Conservation (phyloP, 2,329 filamentous ascomycete species). For the Microdochium nivale region DNA sequence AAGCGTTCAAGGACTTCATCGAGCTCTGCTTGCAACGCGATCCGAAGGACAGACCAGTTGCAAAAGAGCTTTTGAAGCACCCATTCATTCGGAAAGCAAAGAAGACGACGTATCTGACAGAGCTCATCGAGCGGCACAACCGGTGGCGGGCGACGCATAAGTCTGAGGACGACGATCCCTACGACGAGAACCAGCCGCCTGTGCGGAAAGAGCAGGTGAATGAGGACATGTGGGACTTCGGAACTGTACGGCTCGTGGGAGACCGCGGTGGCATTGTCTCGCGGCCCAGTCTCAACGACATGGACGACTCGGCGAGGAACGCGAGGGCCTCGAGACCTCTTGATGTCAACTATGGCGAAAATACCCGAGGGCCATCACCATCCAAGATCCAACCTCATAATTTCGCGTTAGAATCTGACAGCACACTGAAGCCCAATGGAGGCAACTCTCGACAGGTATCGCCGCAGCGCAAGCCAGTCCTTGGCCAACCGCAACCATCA, state of each 20-base stretch:
- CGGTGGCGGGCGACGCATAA: slow-evolving; percentile 81
- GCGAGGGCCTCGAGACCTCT: slow-evolving; percentile 51
- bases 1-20: slow-evolving; percentile 76
- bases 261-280: slow-evolving; percentile 49
- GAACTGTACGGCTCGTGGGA: slow-evolving; percentile 77
- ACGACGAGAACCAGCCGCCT: slow-evolving; percentile 48
- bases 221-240: slow-evolving; percentile 98
- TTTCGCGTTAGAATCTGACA: slow-evolving; percentile 33
- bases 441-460: slow-evolving; percentile 48
- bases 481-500: slow-evolving; percentile 29
- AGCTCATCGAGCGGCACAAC: slow-evolving; percentile 85
- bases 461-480: slow-evolving; percentile 49
- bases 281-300: slow-evolving; percentile 52
- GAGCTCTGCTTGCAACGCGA: slow-evolving; percentile 81
- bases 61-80: slow-evolving; percentile 79
- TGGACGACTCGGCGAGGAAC: slow-evolving; percentile 79
- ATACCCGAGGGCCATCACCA: slow-evolving; percentile 40
- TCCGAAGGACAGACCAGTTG: slow-evolving; percentile 78
- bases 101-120: slow-evolving; percentile 92
- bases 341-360: slow-evolving; percentile 46
- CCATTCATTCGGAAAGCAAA: slow-evolving; percentile 87
- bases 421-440: slow-evolving; percentile 45
- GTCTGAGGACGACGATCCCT: slow-evolving; percentile 57
- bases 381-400: slow-evolving; percentile 39
- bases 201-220: slow-evolving; percentile 49